These are phyloP conservation scores for Candolleomyces efflorescens DNA, from an alignment of 768 basidiomycete species.

Conservation along the genomic window DNA sequence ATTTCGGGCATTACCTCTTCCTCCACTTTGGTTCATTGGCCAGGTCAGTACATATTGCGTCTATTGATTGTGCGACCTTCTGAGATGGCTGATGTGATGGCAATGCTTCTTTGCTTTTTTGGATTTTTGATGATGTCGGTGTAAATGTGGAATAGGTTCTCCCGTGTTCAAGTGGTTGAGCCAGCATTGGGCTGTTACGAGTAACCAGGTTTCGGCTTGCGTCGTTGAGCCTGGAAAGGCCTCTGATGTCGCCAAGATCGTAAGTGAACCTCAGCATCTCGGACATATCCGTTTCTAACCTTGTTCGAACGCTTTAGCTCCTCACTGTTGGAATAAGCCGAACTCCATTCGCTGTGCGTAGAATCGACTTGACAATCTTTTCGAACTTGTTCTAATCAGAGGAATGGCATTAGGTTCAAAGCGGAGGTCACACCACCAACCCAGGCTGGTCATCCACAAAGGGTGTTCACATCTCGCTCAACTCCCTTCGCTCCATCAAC, in stretches of 20 bases:
- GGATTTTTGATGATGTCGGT: neutral
- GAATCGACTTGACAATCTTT: no score
- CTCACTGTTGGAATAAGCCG: conserved; percentile 22
- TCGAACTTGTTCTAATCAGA: no score
- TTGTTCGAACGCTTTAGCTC: neutral
- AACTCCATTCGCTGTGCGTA: conserved; percentile 52
- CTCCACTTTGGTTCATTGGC: neutral
- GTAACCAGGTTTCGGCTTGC: conserved; percentile 41
- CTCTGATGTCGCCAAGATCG: conserved; percentile 47
- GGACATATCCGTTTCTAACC: neutral
- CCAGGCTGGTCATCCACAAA: conserved; percentile 55
- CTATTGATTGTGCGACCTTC: no score
- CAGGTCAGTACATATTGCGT: neutral
- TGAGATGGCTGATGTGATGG: no score
- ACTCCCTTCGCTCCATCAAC: conserved; percentile 37
- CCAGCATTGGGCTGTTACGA: conserved; percentile 49
- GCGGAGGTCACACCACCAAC: conserved; percentile 52
- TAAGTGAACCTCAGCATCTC: conserved; percentile 17
- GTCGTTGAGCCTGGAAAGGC: conserved; percentile 56
- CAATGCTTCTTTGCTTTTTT: neutral
- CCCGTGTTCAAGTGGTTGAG: neutral
- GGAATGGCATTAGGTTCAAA: no score
- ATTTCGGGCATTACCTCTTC: neutral
- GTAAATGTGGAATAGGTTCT: neutral
- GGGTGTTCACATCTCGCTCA: conserved; percentile 58